A percentile compares a stretch with the other conserved stretches of the same genome.
Conservation (phyloP, 2,329 filamentous ascomycete genomes). For the Metarhizium anisopliae region DNA sequence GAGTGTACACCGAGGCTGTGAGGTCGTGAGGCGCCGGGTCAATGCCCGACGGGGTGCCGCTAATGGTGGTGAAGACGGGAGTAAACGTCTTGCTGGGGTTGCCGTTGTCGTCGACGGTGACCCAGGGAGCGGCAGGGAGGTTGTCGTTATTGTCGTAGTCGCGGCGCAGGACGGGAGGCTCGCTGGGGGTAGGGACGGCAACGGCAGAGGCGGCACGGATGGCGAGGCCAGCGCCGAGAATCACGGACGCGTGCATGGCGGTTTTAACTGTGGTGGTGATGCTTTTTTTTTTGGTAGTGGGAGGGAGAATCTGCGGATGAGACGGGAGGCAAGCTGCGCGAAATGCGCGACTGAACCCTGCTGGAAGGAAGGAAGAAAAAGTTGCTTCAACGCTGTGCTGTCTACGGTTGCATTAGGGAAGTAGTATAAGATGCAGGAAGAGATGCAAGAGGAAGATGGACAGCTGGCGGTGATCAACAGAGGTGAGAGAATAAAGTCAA, state of each 20-base stretch:
- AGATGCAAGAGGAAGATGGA: not conserved
- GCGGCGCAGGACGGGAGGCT: conserved; percentile 2
- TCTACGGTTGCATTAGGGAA: not conserved
- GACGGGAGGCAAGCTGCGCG: not conserved
- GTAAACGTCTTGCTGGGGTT: conserved; percentile 37
- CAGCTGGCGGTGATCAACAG: not conserved
- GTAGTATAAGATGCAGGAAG: not conserved
- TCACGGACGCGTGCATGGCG: conserved; percentile 22
- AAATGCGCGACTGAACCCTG: not conserved
- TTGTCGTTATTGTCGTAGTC: conserved; percentile 12
- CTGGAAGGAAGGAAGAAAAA: not conserved
- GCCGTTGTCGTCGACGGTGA: conserved; percentile 39
- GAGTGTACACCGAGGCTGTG: conserved; percentile 34
- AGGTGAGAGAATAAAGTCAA: not conserved
- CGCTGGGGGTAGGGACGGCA: conserved; percentile 19
- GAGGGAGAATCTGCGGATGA: not conserved
- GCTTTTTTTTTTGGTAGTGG: not conserved
- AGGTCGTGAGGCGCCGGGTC: conserved; percentile 36
- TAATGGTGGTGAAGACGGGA: conserved; percentile 35
- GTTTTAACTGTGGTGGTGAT: not conserved
- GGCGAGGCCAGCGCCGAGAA: conserved; percentile 18
- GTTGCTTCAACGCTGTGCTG: not conserved
- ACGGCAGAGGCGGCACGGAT: conserved; percentile 15
- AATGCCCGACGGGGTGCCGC: conserved; percentile 30
- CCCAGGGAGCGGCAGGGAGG: conserved; percentile 33